phyloP scores from a whole-genome alignment of 2,329 filamentous ascomycete species.

The Fusarium nanum region DNA sequence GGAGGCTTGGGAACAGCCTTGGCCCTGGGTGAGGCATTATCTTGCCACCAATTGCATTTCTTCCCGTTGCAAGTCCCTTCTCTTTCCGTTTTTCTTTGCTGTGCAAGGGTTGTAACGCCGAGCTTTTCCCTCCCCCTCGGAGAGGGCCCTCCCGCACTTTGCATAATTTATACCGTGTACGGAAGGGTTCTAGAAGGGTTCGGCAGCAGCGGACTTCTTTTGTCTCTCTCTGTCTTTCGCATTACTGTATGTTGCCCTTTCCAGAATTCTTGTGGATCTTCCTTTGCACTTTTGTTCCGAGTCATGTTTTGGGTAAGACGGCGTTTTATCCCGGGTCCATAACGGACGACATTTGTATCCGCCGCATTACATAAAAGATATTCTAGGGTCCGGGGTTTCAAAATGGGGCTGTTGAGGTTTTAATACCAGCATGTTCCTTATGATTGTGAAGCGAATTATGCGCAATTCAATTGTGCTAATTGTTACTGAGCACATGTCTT shows the following conservation, averaged over 20 bases:
- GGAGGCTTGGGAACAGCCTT: neutral
- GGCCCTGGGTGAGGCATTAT: neutral
- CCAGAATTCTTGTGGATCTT: slow-evolving; percentile 1
- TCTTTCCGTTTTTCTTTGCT: neutral
- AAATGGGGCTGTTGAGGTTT: neutral
- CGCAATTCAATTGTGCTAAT: neutral
- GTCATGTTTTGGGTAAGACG: slow-evolving; percentile 1
- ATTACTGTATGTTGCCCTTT: neutral
- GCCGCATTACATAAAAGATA: slow-evolving; percentile 1
- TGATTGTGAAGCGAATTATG: neutral
- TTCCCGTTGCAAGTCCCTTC: neutral
- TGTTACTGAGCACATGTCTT: neutral
- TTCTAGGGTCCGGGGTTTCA: neutral
- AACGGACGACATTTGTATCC: neutral
- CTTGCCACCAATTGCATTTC: neutral
- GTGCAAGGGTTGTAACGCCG: neutral
- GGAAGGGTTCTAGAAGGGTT: neutral
- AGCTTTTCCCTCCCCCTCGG: neutral
- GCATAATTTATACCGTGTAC: neutral
- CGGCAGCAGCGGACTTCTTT: neutral
- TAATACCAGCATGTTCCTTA: neutral
- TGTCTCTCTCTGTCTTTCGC: no score
- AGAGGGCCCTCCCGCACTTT: neutral
- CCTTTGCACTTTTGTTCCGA: neutral
- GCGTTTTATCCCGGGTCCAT: neutral